Percentiles rank a stretch among this genome's conserved stretches.
Conservation (phyloP, 768 basidiomycete genomes). For the Amanita phalloides region DNA sequence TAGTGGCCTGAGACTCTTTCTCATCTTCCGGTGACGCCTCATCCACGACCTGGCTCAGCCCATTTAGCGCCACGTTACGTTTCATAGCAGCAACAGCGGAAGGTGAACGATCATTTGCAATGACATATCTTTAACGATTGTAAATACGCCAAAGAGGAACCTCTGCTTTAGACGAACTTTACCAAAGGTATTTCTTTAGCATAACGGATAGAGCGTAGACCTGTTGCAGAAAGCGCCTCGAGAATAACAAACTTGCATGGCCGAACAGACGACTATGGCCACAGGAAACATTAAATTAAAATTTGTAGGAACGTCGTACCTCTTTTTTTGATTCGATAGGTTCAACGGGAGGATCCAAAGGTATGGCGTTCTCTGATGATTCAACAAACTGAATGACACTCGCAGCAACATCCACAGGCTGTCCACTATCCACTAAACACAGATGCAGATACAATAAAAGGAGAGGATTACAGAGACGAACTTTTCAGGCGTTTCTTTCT, state of each 20-base stretch:
- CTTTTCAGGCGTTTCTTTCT: conserved; percentile 34
- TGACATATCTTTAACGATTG: conserved; percentile 56
- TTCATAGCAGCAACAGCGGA: conserved; percentile 79
- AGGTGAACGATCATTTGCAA: conserved; percentile 88
- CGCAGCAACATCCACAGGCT: background rate
- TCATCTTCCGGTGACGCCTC: background rate
- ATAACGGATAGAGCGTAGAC: conserved; percentile 91
- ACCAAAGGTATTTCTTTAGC: conserved; percentile 92
- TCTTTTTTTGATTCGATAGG: background rate
- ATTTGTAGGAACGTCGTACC: background rate
- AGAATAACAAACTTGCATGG: conserved; percentile 68
- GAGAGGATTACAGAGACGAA: conserved; percentile 15
- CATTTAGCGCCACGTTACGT: conserved; percentile 78
- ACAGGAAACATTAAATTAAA: background rate
- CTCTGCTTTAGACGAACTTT: conserved; percentile 39
- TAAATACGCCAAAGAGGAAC: background rate
- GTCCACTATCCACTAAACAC: conserved; percentile 1
- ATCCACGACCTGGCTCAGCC: conserved; percentile 28
- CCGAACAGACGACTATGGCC: conserved; percentile 27
- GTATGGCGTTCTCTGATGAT: background rate
- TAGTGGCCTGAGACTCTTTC: conserved; percentile 28
- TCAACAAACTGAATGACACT: background rate
- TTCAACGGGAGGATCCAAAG: background rate
- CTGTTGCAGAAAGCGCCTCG: conserved; percentile 93
- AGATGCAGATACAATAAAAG: background rate